Evolutionary conservation across 768 basidiomycete genomes (phyloP).

Genomic region (Suillus occidentalis): DNA sequence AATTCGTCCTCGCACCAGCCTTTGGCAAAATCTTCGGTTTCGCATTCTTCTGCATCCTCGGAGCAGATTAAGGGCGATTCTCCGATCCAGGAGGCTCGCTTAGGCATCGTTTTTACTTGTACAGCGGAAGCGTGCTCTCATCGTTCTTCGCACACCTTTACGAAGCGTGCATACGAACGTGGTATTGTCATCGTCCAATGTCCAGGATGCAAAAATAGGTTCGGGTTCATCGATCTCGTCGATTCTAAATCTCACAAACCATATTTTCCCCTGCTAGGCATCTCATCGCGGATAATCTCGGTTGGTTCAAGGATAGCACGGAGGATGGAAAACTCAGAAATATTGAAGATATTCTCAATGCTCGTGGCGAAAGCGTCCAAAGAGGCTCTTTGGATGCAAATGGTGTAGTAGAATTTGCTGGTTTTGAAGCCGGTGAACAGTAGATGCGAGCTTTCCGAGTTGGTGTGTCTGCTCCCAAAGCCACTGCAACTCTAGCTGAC

Average conservation of each 20-base stretch:
- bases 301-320: conserved; percentile 88
- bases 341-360: conserved; percentile 78
- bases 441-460: not conserved
- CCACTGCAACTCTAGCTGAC: not conserved
- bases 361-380: conserved; percentile 75
- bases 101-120: conserved; percentile 86
- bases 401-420: conserved; percentile 58
- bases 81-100: conserved; percentile 49
- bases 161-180: conserved; percentile 77
- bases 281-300: conserved; percentile 86
- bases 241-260: not conserved
- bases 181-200: conserved; percentile 93
- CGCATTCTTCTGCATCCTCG: conserved; percentile 3
- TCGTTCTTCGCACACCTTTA: conserved; percentile 87
- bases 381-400: conserved; percentile 45
- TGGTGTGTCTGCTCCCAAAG: conserved; percentile 1
- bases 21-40: not conserved
- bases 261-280: conserved; percentile 46
- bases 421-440: conserved; percentile 12
- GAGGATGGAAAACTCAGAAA: conserved; percentile 71
- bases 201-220: conserved; percentile 88
- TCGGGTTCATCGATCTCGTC: conserved; percentile 24
- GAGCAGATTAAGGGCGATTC: conserved; percentile 33
- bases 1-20: conserved; percentile 14
- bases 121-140: conserved; percentile 70